Base-by-base conservation (phyloP, 2,329 filamentous ascomycete genomes). In the Madurella fahalii region DNA sequence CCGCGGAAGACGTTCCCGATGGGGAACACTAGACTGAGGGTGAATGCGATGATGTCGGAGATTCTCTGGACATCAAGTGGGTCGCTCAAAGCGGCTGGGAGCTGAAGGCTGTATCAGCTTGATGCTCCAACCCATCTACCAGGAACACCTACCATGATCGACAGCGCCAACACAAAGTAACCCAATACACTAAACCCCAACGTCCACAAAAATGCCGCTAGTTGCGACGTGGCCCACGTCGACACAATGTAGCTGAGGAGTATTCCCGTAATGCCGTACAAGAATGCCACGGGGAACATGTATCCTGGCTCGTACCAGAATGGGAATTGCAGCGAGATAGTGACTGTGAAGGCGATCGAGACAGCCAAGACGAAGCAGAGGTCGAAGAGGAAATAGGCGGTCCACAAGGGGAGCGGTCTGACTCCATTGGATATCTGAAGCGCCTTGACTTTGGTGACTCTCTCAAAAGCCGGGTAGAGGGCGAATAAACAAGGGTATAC, bases 351-450 rank as follows among this genome's bases (percentile, higher is more conserved):
- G 2, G 78, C 60, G 15, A 66, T 58, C 15, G 64, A 60, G 39
- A 71, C 58, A 30, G 64, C 44, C 16, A 86, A 54, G 2, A 86
- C 79, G 54, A 86, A 81, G 32, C 77, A 64, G 58, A 84, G 81
- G 68, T 88, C 85, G 65, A 87, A 87, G 5, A 76, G 62, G 9
- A 80, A 75, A 64, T 88, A 86, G 2, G 85, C 83, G 8, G 83
- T 68, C 82, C 85, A 86, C 2, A 87, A 68, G 2, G 84, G 82
- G 4, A 80, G 72, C 2, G 81, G 78, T 30, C 83, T 73, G 34
- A 87, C 82, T 31, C 85, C 85, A 62, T 88, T 89, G 60, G 82
- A 86, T 69, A 86, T 88, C 65, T 87, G 83, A 30, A 89, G 70
- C 15, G 82, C 81, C 52, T 84, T 73, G 18, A 89, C 81, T 53